A percentile compares a stretch with the other conserved stretches of the same genome.
These are phyloP conservation scores for Omphalotus guepiniiformis DNA, from an alignment of 768 basidiomycete species.

Conservation along the genomic window DNA sequence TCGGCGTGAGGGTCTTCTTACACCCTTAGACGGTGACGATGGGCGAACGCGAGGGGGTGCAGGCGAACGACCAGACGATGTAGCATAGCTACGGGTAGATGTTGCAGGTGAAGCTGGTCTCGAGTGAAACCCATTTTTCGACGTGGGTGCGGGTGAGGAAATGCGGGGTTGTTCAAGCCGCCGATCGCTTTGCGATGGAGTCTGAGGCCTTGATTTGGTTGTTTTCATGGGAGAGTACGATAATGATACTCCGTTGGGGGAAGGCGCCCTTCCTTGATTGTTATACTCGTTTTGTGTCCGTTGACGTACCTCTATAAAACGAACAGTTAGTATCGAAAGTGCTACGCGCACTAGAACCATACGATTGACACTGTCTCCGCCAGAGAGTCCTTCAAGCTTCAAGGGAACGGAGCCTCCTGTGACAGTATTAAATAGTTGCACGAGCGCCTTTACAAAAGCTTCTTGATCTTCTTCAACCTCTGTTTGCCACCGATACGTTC, in stretches of 20 bases:
- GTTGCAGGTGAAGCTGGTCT: conserved; percentile 38
- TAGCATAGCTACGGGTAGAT: conserved; percentile 19
- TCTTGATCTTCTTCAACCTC: conserved; percentile 71
- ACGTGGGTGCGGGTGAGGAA: conserved; percentile 16
- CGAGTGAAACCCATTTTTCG: conserved; percentile 24
- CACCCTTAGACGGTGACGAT: conserved; percentile 13
- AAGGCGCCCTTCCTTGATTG: conserved; percentile 11
- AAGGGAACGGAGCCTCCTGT: conserved; percentile 40
- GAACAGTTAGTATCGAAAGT: neutral
- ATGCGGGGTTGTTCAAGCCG: conserved; percentile 17
- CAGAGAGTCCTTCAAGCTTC: conserved; percentile 55
- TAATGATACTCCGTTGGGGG: conserved; percentile 10
- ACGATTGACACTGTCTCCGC: conserved; percentile 33
- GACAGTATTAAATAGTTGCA: conserved; percentile 56
- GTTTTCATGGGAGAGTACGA: conserved; percentile 10
- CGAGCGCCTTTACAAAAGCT: conserved; percentile 61
- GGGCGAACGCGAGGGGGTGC: conserved; percentile 24
- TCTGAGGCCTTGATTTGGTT: conserved; percentile 8
- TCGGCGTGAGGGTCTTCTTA: conserved; percentile 24
- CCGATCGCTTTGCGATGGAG: conserved; percentile 25
- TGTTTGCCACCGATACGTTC: conserved; percentile 88
- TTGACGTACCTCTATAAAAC: conserved; percentile 13
- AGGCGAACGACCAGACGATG: conserved; percentile 16
- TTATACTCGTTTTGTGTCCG: conserved; percentile 19
- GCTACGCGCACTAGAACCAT: conserved; percentile 13